Base-by-base conservation (phyloP, 1,284 basidiomycete genomes). In the Neonothopanus nambi region DNA sequence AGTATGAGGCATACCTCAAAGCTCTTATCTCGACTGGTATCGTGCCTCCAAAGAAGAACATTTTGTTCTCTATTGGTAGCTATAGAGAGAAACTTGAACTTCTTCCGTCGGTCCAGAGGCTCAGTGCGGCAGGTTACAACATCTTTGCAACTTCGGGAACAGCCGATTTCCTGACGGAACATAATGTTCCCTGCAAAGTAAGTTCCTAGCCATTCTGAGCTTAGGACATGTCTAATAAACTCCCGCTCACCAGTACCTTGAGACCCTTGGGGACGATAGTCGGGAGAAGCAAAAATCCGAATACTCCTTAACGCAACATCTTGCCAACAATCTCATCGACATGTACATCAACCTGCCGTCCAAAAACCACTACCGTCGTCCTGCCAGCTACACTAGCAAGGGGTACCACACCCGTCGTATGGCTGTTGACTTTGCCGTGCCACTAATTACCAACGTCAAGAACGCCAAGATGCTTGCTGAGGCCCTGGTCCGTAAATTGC, bases 291-390 rank as follows among this genome's bases (percentile, higher is more conserved):
- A 95, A 70, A 98, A 98, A 71, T 91, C 92, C 3, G 95, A 98
- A 69, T 98, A 97, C 70, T 98, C 95, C 1, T 78, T 98, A 51
- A 93, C 91, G 6, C 93, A 96, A 70, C 95, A 98, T 74, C 75
- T 98, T 55, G 94, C 92, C 48, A 96, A 97, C 74, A 95, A 96
- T 70, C 76, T 96, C 63, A 97, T 98, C 68, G 95, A 98, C 73
- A 91, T 99, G 82, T 99, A 98, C 74, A 98, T 99, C 85, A 98
- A 98, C 71, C 76, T 99, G 63, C 97, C 97, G 2, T 98, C 95
- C 42, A 98, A 95, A 78, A 99, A 99, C 73, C 87, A 95, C 68
- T 99, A 95, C 73, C 91, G 97, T 59, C 91, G 97, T 43, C 96
- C 96, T 8, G 95, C 95, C 13, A 96, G 90, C 70, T 99, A 98